Evolutionary conservation across 495 filamentous ascomycete genomes (phyloP).

Genomic region (Hypomontagnella submonticulosa): DNA sequence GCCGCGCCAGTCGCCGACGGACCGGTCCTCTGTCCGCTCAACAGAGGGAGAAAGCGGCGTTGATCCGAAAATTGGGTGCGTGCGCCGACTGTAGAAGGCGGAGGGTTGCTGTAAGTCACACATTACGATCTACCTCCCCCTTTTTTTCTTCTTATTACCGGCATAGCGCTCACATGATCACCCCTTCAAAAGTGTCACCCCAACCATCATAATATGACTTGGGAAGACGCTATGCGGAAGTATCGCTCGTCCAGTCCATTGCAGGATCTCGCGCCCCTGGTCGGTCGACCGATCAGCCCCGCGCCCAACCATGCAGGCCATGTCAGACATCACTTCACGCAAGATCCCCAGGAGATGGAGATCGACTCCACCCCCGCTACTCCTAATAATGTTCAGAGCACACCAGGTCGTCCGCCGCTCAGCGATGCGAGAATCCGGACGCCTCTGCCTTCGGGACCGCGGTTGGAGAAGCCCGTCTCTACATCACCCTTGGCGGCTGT

Average conservation of each 20-base stretch:
- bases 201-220: conserved; percentile 62
- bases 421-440: conserved; percentile 59
- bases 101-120: conserved; percentile 60
- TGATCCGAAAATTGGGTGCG: conserved; percentile 62
- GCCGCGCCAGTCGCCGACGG: conserved; percentile 57
- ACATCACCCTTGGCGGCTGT: conserved; percentile 41
- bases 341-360: conserved; percentile 57
- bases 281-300: conserved; percentile 55
- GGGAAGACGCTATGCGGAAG: conserved; percentile 60
- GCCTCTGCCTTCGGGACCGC: conserved; percentile 58
- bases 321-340: conserved; percentile 51
- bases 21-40: conserved; percentile 59
- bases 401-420: conserved; percentile 47
- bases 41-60: conserved; percentile 60
- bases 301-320: conserved; percentile 44
- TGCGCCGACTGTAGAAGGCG: conserved; percentile 60
- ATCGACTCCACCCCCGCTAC: conserved; percentile 49
- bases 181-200: conserved; percentile 57
- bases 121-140: conserved; percentile 26
- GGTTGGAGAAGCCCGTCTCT: conserved; percentile 53
- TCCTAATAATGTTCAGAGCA: conserved; percentile 41
- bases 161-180: conserved; percentile 42
- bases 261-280: conserved; percentile 52
- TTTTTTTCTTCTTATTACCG: conserved; percentile 12
- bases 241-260: conserved; percentile 55